These are phyloP conservation scores for Persicaria tinctoria DNA, from an alignment of 148 eudicot genomes.

Conservation along the genomic window DNA sequence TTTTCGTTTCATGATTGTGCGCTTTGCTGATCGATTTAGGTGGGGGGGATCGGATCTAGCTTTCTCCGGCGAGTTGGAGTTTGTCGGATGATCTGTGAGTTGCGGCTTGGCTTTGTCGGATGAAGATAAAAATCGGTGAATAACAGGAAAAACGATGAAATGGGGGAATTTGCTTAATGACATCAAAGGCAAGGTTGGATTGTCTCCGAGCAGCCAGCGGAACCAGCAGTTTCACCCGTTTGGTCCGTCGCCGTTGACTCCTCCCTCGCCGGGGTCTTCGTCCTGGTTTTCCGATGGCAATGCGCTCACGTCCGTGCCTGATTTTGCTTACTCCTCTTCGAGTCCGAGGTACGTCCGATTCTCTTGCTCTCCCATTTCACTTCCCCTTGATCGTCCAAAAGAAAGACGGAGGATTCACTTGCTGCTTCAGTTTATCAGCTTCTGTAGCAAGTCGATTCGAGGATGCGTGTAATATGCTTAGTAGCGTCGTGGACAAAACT, in stretches of 20 bases:
- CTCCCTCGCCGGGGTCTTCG: conserved; percentile 11
- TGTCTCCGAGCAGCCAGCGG: conserved; percentile 30
- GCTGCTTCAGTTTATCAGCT: background rate
- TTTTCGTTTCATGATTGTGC: background rate
- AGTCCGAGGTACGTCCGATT: background rate
- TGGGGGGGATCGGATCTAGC: conserved; percentile 15
- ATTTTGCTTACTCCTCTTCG: conserved; percentile 17
- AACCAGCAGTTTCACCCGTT: conserved; percentile 21
- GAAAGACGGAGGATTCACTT: background rate
- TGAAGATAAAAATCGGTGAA: conserved; percentile 9
- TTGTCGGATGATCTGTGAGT: conserved; percentile 13
- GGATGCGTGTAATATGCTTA: background rate
- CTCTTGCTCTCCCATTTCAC: background rate
- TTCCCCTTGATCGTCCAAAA: background rate
- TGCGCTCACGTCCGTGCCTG: conserved; percentile 19
- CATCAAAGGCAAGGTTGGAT: conserved; percentile 79
- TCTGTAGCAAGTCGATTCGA: background rate
- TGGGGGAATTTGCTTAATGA: conserved; percentile 92
- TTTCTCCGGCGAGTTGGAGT: conserved; percentile 16
- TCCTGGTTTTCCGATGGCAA: conserved; percentile 27
- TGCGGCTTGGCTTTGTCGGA: conserved; percentile 27
- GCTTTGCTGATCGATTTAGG: background rate
- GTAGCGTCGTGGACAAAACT: background rate
- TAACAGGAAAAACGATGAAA: conserved; percentile 61
- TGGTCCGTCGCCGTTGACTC: conserved; percentile 16